A percentile compares a stretch with the other conserved stretches of the same genome.
Evolutionary conservation across 495 filamentous ascomycete species (phyloP).

Genomic region (Xylaria venustula): DNA sequence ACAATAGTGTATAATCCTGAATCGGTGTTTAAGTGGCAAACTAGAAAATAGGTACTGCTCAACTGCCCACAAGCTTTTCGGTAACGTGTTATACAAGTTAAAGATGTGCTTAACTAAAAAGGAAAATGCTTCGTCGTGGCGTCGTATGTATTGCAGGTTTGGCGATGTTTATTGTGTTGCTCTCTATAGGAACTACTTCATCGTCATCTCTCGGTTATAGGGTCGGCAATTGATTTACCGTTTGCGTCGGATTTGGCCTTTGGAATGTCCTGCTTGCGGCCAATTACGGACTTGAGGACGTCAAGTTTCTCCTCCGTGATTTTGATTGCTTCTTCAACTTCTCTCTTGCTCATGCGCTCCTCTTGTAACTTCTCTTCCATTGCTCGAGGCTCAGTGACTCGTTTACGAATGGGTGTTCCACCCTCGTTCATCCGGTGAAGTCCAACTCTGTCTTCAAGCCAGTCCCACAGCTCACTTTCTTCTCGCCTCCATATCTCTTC

Average conservation of each 20-base stretch:
- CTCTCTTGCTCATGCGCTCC: conserved; percentile 72
- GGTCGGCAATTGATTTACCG: conserved; percentile 14
- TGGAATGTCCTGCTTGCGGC: conserved; percentile 45
- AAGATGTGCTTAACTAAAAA: conserved; percentile 25
- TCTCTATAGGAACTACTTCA: neutral
- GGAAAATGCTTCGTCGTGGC: conserved; percentile 33
- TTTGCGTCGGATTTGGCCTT: conserved; percentile 12
- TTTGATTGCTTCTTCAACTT: conserved; percentile 80
- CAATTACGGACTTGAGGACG: conserved; percentile 69
- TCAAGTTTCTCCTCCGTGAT: conserved; percentile 81
- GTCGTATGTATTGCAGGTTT: conserved; percentile 25
- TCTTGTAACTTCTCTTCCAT: conserved; percentile 58
- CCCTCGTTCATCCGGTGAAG: conserved; percentile 61
- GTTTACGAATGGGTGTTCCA: conserved; percentile 36
- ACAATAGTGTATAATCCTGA: too few species aligned
- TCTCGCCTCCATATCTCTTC: conserved; percentile 91
- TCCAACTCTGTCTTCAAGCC: conserved; percentile 87
- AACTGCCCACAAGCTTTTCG: conserved; percentile 1
- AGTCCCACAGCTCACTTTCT: conserved; percentile 91
- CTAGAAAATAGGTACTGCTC: neutral
- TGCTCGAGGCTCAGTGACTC: conserved; percentile 43
- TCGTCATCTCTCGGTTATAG: conserved; percentile 7
- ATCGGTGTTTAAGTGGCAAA: neutral
- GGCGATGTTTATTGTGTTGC: conserved; percentile 8
- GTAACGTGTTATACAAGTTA: conserved; percentile 20